Conservation (phyloP, 1,284 basidiomycete species). For the Abortiporus biennis region DNA sequence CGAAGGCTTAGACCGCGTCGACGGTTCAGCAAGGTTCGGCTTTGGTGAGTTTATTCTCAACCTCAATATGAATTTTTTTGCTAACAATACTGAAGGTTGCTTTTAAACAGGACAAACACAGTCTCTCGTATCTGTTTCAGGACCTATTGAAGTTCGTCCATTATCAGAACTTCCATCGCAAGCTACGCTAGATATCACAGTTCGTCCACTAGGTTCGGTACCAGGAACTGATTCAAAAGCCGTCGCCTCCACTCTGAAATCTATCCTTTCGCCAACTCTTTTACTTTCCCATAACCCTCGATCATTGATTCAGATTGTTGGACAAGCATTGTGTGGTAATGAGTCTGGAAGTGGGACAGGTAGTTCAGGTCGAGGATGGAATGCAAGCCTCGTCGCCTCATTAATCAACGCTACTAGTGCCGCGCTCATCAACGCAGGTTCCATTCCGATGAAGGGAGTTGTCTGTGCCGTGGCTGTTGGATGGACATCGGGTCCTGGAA, state of each 20-base stretch:
- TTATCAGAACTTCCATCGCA: conserved; percentile 62
- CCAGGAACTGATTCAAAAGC: conserved; percentile 64
- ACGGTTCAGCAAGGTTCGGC: conserved; percentile 60
- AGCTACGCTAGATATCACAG: conserved; percentile 63
- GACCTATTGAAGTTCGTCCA: conserved; percentile 69
- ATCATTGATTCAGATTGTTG: conserved; percentile 63
- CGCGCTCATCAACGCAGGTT: conserved; percentile 60
- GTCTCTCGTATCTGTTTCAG: conserved; percentile 63
- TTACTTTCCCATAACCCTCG: conserved; percentile 60
- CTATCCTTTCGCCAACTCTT: conserved; percentile 51
- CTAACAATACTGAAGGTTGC: conserved; percentile 4
- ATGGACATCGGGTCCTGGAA: conserved; percentile 16
- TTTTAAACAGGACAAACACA: conserved; percentile 33
- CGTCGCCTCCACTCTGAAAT: conserved; percentile 43
- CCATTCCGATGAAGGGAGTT: conserved; percentile 64
- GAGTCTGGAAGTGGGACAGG: conserved; percentile 23
- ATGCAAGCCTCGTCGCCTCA: conserved; percentile 35
- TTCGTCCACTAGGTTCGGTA: conserved; percentile 61
- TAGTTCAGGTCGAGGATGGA: conserved; percentile 23
- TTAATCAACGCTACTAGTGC: conserved; percentile 64
- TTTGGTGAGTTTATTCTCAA: conserved; percentile 37
- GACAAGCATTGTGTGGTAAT: conserved; percentile 46
- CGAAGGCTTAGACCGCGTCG: conserved; percentile 50
- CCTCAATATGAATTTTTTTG: not conserved
- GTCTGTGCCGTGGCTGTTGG: conserved; percentile 62